Conservation (phyloP, 2,329 filamentous ascomycete species). For the Colletotrichum tofieldiae region DNA sequence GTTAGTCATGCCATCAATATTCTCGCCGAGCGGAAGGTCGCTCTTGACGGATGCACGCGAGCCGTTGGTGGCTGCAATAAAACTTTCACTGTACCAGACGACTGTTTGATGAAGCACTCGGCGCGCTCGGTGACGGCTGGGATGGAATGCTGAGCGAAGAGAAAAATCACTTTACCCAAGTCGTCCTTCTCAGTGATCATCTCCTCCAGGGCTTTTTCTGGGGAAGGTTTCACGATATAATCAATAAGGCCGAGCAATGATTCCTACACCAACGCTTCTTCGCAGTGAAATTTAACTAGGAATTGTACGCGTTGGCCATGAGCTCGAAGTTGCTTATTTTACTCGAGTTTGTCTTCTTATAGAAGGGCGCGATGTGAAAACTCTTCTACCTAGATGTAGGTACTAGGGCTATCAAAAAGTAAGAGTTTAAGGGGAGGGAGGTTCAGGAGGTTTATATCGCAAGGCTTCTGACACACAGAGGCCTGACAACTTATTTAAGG, state of each 20-base stretch:
- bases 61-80: slow-evolving; percentile 68
- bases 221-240: slow-evolving; percentile 46
- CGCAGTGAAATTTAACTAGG: slow-evolving; percentile 74
- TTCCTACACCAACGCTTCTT: slow-evolving; percentile 64
- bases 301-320: slow-evolving; percentile 74
- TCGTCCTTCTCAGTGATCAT: not conserved
- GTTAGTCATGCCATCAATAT: slow-evolving; percentile 70
- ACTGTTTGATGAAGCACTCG: slow-evolving; percentile 76
- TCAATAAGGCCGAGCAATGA: slow-evolving; percentile 72
- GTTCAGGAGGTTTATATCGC: no score
- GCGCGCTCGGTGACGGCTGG: slow-evolving; percentile 70
- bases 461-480: no score
- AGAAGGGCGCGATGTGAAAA: no score
- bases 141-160: not conserved
- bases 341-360: no score
- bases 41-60: slow-evolving; percentile 74
- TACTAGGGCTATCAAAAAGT: no score
- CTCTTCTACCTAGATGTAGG: no score
- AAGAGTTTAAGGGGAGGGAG: no score
- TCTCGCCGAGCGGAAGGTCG: slow-evolving; percentile 75
- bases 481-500: no score
- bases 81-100: slow-evolving; percentile 68
- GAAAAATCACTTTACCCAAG: not conserved
- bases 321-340: slow-evolving; percentile 71
- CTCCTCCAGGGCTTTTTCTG: slow-evolving; percentile 11